phyloP scores from a whole-genome alignment of 768 basidiomycete species.

The Amanita thiersii region DNA sequence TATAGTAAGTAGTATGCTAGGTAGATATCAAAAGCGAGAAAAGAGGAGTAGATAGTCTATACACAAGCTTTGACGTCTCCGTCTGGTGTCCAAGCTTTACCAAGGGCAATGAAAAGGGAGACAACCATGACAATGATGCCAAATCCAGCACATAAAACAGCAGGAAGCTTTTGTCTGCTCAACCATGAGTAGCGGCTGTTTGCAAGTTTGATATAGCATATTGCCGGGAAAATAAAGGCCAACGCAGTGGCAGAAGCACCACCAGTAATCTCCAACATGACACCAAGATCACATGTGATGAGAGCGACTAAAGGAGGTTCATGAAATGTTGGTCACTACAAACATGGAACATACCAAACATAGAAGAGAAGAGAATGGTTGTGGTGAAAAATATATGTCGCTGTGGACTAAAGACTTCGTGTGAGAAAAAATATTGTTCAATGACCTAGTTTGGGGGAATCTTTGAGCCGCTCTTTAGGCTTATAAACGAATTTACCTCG shows the following conservation, averaged over 20 bases:
- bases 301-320: constrained; percentile 59
- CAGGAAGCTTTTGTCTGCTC: constrained; percentile 67
- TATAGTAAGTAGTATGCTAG: too few relatives aligned
- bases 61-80: constrained; percentile 66
- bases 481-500: constrained; percentile 48
- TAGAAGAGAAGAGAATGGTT: constrained; percentile 69
- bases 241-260: constrained; percentile 89
- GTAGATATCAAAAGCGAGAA: too few relatives aligned
- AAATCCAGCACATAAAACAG: constrained; percentile 63
- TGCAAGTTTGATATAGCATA: constrained; percentile 74
- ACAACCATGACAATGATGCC: constrained; percentile 71
- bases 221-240: constrained; percentile 88
- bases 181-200: constrained; percentile 53
- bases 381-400: constrained; percentile 91
- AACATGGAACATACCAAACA: constrained; percentile 53
- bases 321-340: not conserved
- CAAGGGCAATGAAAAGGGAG: constrained; percentile 68
- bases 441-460: constrained; percentile 51
- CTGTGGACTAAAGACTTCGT: constrained; percentile 72
- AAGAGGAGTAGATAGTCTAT: too few relatives aligned
- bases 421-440: constrained; percentile 93
- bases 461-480: not conserved
- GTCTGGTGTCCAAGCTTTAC: constrained; percentile 70
- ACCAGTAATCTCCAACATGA: constrained; percentile 97
- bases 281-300: constrained; percentile 93